These are phyloP conservation scores for Punica granatum DNA, from an alignment of 345 rosid genomes.

Conservation along the genomic window DNA sequence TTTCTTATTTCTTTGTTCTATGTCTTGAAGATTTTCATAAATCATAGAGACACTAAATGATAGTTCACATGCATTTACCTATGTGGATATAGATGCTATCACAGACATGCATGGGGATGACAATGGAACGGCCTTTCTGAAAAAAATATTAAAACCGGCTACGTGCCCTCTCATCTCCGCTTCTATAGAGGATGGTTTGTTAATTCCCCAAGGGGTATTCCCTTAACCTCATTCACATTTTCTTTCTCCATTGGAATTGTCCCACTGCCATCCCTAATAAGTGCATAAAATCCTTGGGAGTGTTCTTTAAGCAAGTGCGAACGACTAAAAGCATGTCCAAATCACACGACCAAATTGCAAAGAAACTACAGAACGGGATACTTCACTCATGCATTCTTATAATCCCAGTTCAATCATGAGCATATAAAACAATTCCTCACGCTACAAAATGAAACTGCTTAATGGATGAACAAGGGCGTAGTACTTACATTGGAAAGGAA, in stretches of 20 bases:
- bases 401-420: not conserved
- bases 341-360: not conserved
- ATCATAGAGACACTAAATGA: too few species aligned
- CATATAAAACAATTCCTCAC: not conserved
- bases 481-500: conserved; percentile 52
- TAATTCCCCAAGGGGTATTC: not conserved
- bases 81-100: too few species aligned
- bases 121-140: not conserved
- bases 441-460: not conserved
- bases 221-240: not conserved
- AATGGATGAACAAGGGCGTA: not conserved
- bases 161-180: not conserved
- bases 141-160: not conserved
- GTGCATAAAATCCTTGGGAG: too few species aligned
- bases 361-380: not conserved
- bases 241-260: not conserved
- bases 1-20: not conserved
- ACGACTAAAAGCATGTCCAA: too few species aligned
- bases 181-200: not conserved
- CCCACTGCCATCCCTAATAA: not conserved
- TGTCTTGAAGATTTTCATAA: not conserved
- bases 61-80: too few species aligned
- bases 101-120: too few species aligned
- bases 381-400: not conserved
- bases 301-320: too few species aligned